These are phyloP conservation scores for Chimonanthus praecox DNA, from an alignment of 164 flowering plant genomes.

Conservation along the genomic window DNA sequence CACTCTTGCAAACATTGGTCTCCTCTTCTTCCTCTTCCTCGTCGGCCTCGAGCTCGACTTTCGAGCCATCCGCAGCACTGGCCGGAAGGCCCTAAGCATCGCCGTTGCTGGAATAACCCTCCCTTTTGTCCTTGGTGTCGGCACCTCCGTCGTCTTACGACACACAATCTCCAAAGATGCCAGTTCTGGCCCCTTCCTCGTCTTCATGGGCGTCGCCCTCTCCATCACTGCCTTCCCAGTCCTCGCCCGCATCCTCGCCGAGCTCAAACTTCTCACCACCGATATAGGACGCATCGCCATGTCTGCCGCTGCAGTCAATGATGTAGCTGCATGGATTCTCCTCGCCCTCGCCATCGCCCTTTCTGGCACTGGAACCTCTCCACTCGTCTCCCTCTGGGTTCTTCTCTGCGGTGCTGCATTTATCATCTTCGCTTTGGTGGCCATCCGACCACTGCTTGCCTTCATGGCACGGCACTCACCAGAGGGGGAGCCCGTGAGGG, in stretches of 20 bases:
- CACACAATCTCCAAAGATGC: not conserved
- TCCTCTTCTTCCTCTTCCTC: slow-evolving; percentile 31
- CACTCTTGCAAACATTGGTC: slow-evolving; percentile 36
- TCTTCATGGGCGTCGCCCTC: slow-evolving; percentile 32
- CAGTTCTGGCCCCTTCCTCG: slow-evolving; percentile 16
- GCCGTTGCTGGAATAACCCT: slow-evolving; percentile 27
- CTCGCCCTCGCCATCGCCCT: slow-evolving; percentile 19
- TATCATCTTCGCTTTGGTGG: slow-evolving; percentile 19
- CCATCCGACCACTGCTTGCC: slow-evolving; percentile 28
- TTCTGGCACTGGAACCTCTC: not conserved
- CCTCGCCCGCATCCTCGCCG: slow-evolving; percentile 18
- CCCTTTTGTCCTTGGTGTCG: slow-evolving; percentile 24
- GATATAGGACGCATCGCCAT: slow-evolving; percentile 15
- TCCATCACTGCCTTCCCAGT: slow-evolving; percentile 20
- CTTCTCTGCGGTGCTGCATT: slow-evolving; percentile 11
- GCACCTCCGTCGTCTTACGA: slow-evolving; percentile 13
- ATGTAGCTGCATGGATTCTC: slow-evolving; percentile 20
- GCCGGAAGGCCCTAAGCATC: slow-evolving; percentile 17
- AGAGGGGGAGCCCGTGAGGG: slow-evolving; percentile 27
- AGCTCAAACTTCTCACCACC: slow-evolving; percentile 18
- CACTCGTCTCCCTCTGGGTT: slow-evolving; percentile 2
- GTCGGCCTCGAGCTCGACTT: slow-evolving; percentile 34
- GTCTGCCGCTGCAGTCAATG: slow-evolving; percentile 18
- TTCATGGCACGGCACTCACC: slow-evolving; percentile 27
- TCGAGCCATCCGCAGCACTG: slow-evolving; percentile 10